Conservation (phyloP, 345 rosid genomes). For the Cardamine occulta region DNA sequence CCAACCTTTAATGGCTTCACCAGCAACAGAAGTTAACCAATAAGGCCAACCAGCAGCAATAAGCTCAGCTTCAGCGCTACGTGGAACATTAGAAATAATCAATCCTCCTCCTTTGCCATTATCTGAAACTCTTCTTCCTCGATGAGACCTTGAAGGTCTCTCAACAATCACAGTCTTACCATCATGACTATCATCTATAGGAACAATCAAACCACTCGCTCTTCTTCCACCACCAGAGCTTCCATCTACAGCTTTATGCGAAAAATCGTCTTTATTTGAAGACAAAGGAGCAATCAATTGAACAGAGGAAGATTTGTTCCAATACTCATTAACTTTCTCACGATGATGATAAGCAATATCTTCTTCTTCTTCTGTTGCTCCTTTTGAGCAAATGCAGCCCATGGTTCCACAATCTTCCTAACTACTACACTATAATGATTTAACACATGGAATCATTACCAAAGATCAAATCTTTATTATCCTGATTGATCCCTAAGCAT, state of each 20-base stretch:
- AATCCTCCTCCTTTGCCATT: slow-evolving; percentile 37
- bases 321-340: slow-evolving; percentile 44
- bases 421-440: slow-evolving; percentile 23
- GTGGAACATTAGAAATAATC: slow-evolving; percentile 47
- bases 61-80: slow-evolving; percentile 56
- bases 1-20: slow-evolving; percentile 86
- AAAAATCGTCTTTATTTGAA: slow-evolving; percentile 53
- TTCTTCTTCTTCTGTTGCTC: slow-evolving; percentile 52
- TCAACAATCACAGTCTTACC: slow-evolving; percentile 43
- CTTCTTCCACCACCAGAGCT: slow-evolving; percentile 42
- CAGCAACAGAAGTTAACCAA: slow-evolving; percentile 87
- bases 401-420: slow-evolving; percentile 42
- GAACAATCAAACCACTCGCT: slow-evolving; percentile 40
- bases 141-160: slow-evolving; percentile 46
- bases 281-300: slow-evolving; percentile 62
- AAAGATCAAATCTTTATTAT: background rate
- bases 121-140: slow-evolving; percentile 54
- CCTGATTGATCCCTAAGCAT: slow-evolving; percentile 43
- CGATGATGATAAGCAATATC: slow-evolving; percentile 32
- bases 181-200: slow-evolving; percentile 44
- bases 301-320: slow-evolving; percentile 51
- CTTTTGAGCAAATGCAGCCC: slow-evolving; percentile 95
- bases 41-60: slow-evolving; percentile 83
- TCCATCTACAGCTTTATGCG: slow-evolving; percentile 32
- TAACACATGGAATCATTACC: slow-evolving; percentile 16